Conservation (phyloP, 306 rosid species). For the Carpinus fangiana region DNA sequence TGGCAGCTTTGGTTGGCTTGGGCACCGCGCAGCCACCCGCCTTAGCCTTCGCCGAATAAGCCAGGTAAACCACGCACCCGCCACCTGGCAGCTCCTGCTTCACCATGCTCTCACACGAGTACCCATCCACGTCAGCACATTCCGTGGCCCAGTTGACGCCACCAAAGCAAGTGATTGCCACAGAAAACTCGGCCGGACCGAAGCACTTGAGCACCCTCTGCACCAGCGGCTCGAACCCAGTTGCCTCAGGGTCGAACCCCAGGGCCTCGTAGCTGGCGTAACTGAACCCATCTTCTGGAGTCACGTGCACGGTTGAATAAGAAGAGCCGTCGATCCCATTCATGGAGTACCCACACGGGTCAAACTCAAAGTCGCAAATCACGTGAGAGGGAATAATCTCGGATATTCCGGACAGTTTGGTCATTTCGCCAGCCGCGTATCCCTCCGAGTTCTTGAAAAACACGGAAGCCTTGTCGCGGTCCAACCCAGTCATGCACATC, state of each 20-base stretch:
- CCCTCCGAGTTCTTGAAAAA: constrained; percentile 44
- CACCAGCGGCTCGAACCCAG: constrained; percentile 19
- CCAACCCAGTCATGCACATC: constrained; percentile 63
- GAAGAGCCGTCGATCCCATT: constrained; percentile 58
- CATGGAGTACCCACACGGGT: constrained; percentile 71
- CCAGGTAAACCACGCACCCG: constrained; percentile 38
- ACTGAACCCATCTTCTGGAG: constrained; percentile 68
- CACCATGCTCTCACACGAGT: constrained; percentile 40
- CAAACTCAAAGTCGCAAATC: constrained; percentile 60
- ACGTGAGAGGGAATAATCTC: constrained; percentile 42
- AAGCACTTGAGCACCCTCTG: constrained; percentile 44
- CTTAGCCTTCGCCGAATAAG: constrained; percentile 17
- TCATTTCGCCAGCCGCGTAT: constrained; percentile 34
- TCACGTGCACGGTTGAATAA: constrained; percentile 65
- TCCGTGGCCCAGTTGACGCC: constrained; percentile 29
- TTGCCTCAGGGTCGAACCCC: constrained; percentile 30
- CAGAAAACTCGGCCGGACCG: constrained; percentile 38
- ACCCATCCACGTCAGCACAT: constrained; percentile 46
- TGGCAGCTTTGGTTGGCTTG: not conserved
- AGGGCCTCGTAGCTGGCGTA: constrained; percentile 60
- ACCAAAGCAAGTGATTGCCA: constrained; percentile 45
- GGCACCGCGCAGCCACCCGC: constrained; percentile 15
- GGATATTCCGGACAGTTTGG: constrained; percentile 42
- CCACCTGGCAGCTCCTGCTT: constrained; percentile 50
- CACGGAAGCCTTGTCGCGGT: constrained; percentile 45